phyloP scores from a whole-genome alignment of 768 basidiomycete species.

The Termitomyces sp. region DNA sequence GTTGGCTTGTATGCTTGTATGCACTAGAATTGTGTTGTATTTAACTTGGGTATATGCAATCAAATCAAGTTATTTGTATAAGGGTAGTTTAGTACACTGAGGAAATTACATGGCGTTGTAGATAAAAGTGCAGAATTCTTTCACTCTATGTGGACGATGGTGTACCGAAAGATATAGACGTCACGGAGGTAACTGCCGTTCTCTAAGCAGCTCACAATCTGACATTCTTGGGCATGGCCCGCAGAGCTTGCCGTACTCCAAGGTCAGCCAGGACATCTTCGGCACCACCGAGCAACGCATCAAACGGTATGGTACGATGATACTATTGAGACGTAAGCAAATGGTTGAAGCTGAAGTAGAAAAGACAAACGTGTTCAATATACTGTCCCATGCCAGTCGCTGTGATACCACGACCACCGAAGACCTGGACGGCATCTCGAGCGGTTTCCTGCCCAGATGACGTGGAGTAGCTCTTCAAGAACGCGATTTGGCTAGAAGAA shows the following conservation, averaged over 20 bases:
- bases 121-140: not conserved
- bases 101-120: not conserved
- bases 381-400: constrained; percentile 74
- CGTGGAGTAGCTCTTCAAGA: constrained; percentile 68
- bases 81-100: not conserved
- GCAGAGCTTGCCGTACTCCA: constrained; percentile 62
- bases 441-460: constrained; percentile 61
- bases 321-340: constrained; percentile 32
- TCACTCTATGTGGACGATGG: not conserved
- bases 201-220: constrained; percentile 39
- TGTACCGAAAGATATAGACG: not conserved
- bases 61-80: not conserved
- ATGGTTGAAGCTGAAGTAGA: not conserved
- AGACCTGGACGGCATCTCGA: constrained; percentile 55
- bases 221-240: constrained; percentile 55
- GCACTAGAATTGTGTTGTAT: not conserved
- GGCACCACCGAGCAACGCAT: constrained; percentile 69
- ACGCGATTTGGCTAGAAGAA: constrained; percentile 54
- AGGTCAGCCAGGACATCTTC: constrained; percentile 63
- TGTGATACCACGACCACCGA: constrained; percentile 85
- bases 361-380: constrained; percentile 60
- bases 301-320: constrained; percentile 62
- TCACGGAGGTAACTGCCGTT: not conserved
- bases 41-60: not conserved
- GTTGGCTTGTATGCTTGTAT: not conserved